These are phyloP conservation scores for Solanum ossicruentum DNA, from an alignment of 257 asterid genomes.

Conservation along the genomic window DNA sequence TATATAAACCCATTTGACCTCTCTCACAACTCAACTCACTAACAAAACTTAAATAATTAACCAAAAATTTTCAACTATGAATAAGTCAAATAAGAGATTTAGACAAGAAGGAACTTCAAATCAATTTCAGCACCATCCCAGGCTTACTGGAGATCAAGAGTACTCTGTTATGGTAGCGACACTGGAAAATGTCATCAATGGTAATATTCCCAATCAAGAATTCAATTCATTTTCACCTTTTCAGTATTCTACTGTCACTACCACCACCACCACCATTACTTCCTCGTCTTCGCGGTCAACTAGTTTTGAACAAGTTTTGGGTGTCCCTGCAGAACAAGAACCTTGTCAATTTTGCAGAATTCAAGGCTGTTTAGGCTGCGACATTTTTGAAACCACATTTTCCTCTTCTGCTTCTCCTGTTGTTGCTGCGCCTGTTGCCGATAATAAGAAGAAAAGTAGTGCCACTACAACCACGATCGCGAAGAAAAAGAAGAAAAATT, in stretches of 20 bases:
- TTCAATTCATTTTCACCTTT: background rate
- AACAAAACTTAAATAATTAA: background rate
- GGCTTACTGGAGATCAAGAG: constrained; percentile 40
- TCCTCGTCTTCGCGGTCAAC: background rate
- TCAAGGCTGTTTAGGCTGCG: constrained; percentile 63
- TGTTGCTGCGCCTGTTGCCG: background rate
- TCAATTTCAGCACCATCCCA: background rate
- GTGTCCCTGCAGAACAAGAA: constrained; percentile 25
- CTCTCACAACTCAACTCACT: background rate
- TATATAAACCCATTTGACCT: constrained; percentile 29
- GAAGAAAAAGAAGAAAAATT: constrained; percentile 53
- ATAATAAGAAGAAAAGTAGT: constrained; percentile 9
- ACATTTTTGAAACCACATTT: constrained; percentile 23
- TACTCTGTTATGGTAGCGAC: constrained; percentile 59
- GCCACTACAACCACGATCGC: background rate
- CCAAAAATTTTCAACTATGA: constrained; percentile 20
- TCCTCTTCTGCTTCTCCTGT: background rate
- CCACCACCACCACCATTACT: background rate
- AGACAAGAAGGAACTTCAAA: constrained; percentile 9
- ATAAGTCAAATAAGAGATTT: constrained; percentile 37
- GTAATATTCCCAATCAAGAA: background rate
- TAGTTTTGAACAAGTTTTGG: constrained; percentile 6
- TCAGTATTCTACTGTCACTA: background rate
- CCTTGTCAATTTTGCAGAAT: constrained; percentile 49
- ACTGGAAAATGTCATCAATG: constrained; percentile 40